Evolutionary conservation across 305 asterid species (phyloP).

Genomic region (Ilex paraguariensis): DNA sequence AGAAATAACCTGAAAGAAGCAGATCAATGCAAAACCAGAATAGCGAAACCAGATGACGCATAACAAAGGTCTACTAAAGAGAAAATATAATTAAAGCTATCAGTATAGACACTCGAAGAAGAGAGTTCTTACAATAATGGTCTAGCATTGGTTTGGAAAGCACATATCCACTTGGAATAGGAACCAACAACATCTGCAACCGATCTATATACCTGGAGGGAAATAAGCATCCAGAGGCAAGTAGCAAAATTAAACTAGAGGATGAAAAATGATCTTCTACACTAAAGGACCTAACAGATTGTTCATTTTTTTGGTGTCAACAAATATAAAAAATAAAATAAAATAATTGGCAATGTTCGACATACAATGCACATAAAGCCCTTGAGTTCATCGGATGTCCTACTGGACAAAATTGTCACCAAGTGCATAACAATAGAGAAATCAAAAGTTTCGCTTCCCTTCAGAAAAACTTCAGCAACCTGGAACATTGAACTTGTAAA

Average conservation of each 20-base stretch:
- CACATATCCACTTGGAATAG: constrained; percentile 69
- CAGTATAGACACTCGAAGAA: not conserved
- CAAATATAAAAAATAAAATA: constrained; percentile 19
- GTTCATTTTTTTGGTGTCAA: constrained; percentile 11
- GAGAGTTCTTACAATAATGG: constrained; percentile 60
- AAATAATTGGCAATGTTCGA: constrained; percentile 18
- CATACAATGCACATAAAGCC: constrained; percentile 81
- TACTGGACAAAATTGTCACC: constrained; percentile 63
- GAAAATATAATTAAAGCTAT: constrained; percentile 1
- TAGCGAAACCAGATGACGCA: constrained; percentile 7
- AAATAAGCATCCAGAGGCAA: constrained; percentile 15
- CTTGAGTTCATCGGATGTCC: constrained; percentile 44
- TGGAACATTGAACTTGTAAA: constrained; percentile 21
- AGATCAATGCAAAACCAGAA: constrained; percentile 19
- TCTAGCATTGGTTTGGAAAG: constrained; percentile 49
- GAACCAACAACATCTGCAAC: constrained; percentile 81
- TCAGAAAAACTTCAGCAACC: constrained; percentile 78
- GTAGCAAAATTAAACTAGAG: constrained; percentile 4
- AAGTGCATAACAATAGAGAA: constrained; percentile 50
- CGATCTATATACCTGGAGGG: constrained; percentile 66
- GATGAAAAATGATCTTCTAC: constrained; percentile 4
- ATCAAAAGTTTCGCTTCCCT: constrained; percentile 61
- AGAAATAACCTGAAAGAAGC: constrained; percentile 69
- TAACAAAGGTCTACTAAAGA: constrained; percentile 5
- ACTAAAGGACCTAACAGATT: constrained; percentile 15